These are phyloP conservation scores for Pythium dissimile DNA, from an alignment of 352 stramenopile genomes.

Conservation along the genomic window DNA sequence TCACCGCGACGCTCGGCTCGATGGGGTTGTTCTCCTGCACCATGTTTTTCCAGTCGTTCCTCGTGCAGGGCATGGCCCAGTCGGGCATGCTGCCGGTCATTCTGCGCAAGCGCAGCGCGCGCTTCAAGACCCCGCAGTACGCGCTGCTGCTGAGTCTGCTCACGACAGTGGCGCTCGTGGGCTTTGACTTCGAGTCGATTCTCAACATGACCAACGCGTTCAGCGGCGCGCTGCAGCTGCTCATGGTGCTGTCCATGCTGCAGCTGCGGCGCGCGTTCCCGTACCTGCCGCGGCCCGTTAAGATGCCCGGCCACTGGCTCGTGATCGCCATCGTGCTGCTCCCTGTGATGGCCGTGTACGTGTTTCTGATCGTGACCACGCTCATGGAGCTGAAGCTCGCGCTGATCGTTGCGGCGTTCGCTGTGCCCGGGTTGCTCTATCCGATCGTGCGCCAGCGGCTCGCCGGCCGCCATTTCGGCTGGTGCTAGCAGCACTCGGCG, in stretches of 20 bases:
- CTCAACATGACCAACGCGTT: slow-evolving; percentile 76
- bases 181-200: slow-evolving; percentile 38
- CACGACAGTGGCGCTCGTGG: slow-evolving; percentile 5
- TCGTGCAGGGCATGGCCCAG: slow-evolving; percentile 54
- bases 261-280: slow-evolving; percentile 54
- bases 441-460: background rate
- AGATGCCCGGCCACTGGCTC: slow-evolving; percentile 1
- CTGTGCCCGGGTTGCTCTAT: slow-evolving; percentile 2
- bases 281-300: slow-evolving; percentile 35
- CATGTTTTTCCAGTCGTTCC: slow-evolving; percentile 79
- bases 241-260: slow-evolving; percentile 81
- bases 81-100: slow-evolving; percentile 58
- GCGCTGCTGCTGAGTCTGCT: slow-evolving; percentile 3
- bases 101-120: slow-evolving; percentile 37
- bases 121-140: slow-evolving; percentile 13
- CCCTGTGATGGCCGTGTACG: background rate
- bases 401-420: slow-evolving; percentile 7
- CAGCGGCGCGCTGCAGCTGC: slow-evolving; percentile 55
- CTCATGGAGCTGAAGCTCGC: slow-evolving; percentile 1
- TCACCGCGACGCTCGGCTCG: slow-evolving; percentile 42
- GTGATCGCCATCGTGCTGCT: background rate
- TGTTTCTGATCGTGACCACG: slow-evolving; percentile 3
- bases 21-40: slow-evolving; percentile 81
- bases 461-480: background rate
- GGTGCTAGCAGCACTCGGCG: too few species aligned